Percentiles rank a stretch among this genome's conserved stretches.
phyloP scores from a whole-genome alignment of 2,329 filamentous ascomycete species.

The Clonostachys byssicola region DNA sequence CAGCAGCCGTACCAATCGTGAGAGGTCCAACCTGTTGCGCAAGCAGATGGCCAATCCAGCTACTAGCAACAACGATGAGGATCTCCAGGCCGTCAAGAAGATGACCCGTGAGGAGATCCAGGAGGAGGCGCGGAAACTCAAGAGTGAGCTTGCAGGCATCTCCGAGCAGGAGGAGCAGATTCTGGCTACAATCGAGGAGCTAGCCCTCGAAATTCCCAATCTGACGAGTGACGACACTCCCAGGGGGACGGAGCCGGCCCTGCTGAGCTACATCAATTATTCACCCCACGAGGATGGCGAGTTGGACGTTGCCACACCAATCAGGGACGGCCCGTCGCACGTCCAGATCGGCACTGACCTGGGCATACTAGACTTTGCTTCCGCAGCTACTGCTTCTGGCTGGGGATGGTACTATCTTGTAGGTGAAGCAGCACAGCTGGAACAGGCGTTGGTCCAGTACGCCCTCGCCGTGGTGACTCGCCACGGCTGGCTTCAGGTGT shows the following conservation, averaged over 20 bases:
- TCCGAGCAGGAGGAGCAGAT: constrained; percentile 59
- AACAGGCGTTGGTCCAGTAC: constrained; percentile 89
- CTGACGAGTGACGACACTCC: constrained; percentile 77
- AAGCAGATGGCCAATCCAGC: constrained; percentile 47
- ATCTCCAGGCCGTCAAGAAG: constrained; percentile 23
- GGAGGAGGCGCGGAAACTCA: constrained; percentile 60
- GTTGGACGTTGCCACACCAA: constrained; percentile 15
- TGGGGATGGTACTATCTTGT: constrained; percentile 98
- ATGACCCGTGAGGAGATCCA: constrained; percentile 50
- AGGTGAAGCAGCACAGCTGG: constrained; percentile 89
- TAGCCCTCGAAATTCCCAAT: constrained; percentile 82
- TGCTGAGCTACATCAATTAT: constrained; percentile 78
- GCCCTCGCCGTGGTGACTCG: constrained; percentile 69
- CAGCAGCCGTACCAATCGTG: constrained; percentile 56
- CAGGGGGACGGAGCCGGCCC: constrained; percentile 55
- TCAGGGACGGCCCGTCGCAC: constrained; percentile 63
- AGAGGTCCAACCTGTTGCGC: constrained; percentile 62
- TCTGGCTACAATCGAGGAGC: constrained; percentile 61
- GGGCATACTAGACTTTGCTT: constrained; percentile 86
- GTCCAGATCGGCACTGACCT: constrained; percentile 82
- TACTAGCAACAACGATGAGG: constrained; percentile 37
- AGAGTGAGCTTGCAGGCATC: constrained; percentile 55
- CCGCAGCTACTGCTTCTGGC: constrained; percentile 75
- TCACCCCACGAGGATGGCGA: constrained; percentile 39
- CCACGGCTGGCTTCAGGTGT: constrained; percentile 74